phyloP scores from a whole-genome alignment of 2,329 filamentous ascomycete genomes.

The Pseudogymnoascus destructans region DNA sequence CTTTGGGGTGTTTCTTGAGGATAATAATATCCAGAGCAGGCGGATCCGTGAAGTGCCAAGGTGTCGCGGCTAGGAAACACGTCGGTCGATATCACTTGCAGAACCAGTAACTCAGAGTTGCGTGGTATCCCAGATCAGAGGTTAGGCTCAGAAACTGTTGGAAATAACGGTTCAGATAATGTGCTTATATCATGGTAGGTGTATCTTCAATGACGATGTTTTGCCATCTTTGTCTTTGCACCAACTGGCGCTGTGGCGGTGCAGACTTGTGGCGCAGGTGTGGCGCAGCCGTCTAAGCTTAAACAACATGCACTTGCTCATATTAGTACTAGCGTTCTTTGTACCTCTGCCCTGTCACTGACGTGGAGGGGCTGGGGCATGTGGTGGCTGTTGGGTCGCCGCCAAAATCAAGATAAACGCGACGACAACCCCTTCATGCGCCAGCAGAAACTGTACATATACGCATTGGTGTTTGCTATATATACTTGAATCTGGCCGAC shows the following conservation, averaged over 20 bases:
- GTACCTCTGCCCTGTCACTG: background rate
- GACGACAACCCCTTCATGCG: background rate
- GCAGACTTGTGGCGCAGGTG: background rate
- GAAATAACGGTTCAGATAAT: background rate
- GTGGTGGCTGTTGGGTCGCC: background rate
- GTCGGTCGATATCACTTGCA: background rate
- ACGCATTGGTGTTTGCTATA: background rate
- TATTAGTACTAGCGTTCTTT: background rate
- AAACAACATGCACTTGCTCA: background rate
- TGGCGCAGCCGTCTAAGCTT: background rate
- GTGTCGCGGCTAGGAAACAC: constrained; percentile 1
- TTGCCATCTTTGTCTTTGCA: background rate
- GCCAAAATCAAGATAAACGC: constrained; percentile 10
- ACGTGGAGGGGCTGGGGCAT: background rate
- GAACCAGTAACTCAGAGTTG: background rate
- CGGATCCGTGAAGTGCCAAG: background rate
- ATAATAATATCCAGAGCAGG: background rate
- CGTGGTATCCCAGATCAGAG: background rate
- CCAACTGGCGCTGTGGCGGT: constrained; percentile 8
- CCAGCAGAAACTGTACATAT: background rate
- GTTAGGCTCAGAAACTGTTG: background rate
- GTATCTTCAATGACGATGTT: constrained; percentile 3
- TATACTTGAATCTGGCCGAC: background rate
- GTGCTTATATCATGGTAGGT: constrained; percentile 2
- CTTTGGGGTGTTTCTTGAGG: background rate